Percentiles rank a stretch among this genome's conserved stretches.
These are phyloP conservation scores for Fusarium clavum DNA, from an alignment of 2,329 filamentous ascomycete species.

Conservation along the genomic window DNA sequence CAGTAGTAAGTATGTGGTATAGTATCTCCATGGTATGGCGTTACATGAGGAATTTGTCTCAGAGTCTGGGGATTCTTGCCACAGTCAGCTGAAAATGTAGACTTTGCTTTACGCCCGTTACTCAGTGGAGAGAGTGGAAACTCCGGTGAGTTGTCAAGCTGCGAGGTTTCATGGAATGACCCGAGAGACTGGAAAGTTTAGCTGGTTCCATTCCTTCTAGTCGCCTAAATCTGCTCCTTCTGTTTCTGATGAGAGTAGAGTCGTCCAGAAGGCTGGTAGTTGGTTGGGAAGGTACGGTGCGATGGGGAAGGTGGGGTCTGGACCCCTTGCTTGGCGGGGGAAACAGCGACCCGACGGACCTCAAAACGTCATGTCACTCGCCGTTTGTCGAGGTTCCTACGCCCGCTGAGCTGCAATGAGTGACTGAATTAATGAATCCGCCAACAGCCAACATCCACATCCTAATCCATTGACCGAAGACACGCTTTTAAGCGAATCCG, in stretches of 20 bases:
- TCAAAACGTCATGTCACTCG: constrained; percentile 35
- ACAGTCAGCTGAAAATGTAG: not conserved
- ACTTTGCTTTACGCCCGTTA: constrained; percentile 16
- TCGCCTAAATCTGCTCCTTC: constrained; percentile 3
- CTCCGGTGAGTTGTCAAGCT: not conserved
- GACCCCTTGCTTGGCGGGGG: constrained; percentile 30
- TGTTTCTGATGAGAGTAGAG: not conserved
- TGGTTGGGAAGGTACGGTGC: not conserved
- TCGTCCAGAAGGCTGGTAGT: not conserved
- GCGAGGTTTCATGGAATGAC: constrained; percentile 29
- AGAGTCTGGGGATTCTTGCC: not conserved
- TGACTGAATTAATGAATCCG: not conserved
- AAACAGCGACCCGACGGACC: not conserved
- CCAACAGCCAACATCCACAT: not conserved
- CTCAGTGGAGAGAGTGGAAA: not conserved
- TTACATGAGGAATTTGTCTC: constrained; percentile 11
- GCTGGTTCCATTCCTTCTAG: not conserved
- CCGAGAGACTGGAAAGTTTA: constrained; percentile 34
- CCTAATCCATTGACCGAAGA: constrained; percentile 30
- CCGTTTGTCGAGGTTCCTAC: constrained; percentile 17
- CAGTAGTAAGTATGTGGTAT: not conserved
- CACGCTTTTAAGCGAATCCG: constrained; percentile 1
- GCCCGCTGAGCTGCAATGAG: constrained; percentile 43
- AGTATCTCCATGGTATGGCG: not conserved
- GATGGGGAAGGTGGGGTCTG: constrained; percentile 19